These are phyloP conservation scores for Sanguinoderma infundibulare DNA, from an alignment of 1,284 basidiomycete species.

Conservation along the genomic window DNA sequence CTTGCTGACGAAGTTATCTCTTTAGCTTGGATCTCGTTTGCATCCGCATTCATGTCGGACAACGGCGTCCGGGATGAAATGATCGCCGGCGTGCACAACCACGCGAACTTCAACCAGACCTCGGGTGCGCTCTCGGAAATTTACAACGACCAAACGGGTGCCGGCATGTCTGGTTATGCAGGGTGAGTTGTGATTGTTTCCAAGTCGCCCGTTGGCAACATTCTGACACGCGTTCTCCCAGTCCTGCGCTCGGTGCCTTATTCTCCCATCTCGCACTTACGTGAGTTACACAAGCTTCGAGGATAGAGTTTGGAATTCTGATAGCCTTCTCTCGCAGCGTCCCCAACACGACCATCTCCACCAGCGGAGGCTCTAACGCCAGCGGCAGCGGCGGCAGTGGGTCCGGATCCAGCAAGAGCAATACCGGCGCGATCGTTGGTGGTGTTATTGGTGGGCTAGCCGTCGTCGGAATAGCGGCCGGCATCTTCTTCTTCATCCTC, in stretches of 20 bases:
- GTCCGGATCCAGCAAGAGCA: background rate
- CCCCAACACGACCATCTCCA: slow-evolving; percentile 21
- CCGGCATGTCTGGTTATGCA: slow-evolving; percentile 11
- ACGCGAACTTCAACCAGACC: slow-evolving; percentile 27
- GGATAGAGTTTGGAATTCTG: background rate
- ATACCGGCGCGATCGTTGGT: slow-evolving; percentile 23
- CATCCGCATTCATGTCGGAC: slow-evolving; percentile 29
- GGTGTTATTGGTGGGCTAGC: slow-evolving; percentile 24
- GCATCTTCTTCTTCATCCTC: slow-evolving; percentile 13
- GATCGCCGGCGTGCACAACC: slow-evolving; percentile 27
- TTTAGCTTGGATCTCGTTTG: slow-evolving; percentile 32
- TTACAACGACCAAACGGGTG: slow-evolving; percentile 23
- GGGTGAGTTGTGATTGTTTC: slow-evolving; percentile 17
- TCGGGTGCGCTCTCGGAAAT: slow-evolving; percentile 23
- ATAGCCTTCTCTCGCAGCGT: slow-evolving; percentile 11
- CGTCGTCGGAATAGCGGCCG: slow-evolving; percentile 6
- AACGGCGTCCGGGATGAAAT: slow-evolving; percentile 24
- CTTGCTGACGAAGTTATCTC: too few species aligned
- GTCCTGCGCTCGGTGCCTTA: slow-evolving; percentile 27
- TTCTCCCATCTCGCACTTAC: slow-evolving; percentile 29
- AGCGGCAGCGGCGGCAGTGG: background rate
- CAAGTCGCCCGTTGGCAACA: background rate
- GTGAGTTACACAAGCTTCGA: slow-evolving; percentile 11
- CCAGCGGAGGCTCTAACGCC: background rate
- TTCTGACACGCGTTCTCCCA: slow-evolving; percentile 1